Percentiles rank a stretch among this genome's conserved stretches.
Conservation (phyloP, 1,284 basidiomycete species). For the Leccinum pachyderme region DNA sequence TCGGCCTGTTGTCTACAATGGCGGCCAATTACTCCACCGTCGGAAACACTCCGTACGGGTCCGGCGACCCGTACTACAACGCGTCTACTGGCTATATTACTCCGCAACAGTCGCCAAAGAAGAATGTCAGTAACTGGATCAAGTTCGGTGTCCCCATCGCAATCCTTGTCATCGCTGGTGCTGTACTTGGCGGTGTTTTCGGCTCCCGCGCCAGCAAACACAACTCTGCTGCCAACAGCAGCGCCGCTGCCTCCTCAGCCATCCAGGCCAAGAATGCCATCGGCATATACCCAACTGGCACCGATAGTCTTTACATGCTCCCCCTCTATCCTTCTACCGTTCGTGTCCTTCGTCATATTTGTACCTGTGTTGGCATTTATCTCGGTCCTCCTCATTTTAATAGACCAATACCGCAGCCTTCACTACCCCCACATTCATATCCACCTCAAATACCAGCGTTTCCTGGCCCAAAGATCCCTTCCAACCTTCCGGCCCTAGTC, state of each 20-base stretch:
- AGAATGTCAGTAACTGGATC: conserved; percentile 47
- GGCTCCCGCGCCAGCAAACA: conserved; percentile 53
- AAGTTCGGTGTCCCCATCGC: conserved; percentile 55
- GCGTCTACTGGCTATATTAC: conserved; percentile 66
- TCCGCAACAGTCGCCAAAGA: conserved; percentile 40
- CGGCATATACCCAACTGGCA: conserved; percentile 71
- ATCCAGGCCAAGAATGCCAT: conserved; percentile 60
- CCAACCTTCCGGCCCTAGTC: conserved; percentile 57
- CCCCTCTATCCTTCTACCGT: conserved; percentile 89
- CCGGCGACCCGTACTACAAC: conserved; percentile 63
- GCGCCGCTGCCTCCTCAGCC: conserved; percentile 48
- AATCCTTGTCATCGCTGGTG: conserved; percentile 57
- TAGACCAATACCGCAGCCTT: conserved; percentile 82
- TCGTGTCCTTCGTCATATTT: conserved; percentile 35
- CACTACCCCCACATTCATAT: conserved; percentile 68
- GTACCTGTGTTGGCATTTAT: neutral
- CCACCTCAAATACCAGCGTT: conserved; percentile 46
- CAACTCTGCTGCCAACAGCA: conserved; percentile 29
- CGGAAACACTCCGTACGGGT: conserved; percentile 44
- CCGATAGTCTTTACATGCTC: conserved; percentile 70
- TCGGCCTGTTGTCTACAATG: conserved; percentile 21
- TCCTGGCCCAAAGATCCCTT: conserved; percentile 80
- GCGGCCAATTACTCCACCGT: conserved; percentile 49
- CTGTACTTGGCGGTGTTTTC: conserved; percentile 67
- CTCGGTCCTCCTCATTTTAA: conserved; percentile 1